phyloP scores from a whole-genome alignment of 2,329 filamentous ascomycete genomes.

The Cercospora canescens region DNA sequence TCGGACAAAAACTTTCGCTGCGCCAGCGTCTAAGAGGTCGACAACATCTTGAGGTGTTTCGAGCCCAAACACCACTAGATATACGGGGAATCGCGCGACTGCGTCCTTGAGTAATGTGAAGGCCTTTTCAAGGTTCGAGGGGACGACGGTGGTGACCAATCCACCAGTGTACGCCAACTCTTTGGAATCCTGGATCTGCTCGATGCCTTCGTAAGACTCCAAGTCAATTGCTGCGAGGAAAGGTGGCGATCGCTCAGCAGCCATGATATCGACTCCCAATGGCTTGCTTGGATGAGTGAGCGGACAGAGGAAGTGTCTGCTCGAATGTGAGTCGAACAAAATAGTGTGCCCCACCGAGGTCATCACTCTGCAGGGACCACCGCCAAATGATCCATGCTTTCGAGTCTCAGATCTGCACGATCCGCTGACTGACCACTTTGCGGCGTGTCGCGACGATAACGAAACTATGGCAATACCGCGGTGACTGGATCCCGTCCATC shows the following conservation, averaged over 20 bases:
- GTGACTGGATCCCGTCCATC: background rate
- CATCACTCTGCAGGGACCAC: slow-evolving; percentile 6
- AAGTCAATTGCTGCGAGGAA: slow-evolving; percentile 54
- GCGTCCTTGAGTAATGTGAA: slow-evolving; percentile 58
- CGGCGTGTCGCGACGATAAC: too few relatives aligned
- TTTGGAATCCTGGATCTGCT: slow-evolving; percentile 49
- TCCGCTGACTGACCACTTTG: background rate
- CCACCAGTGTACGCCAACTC: slow-evolving; percentile 60
- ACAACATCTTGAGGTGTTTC: slow-evolving; percentile 71
- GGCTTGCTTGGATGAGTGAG: background rate
- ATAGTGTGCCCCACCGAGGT: slow-evolving; percentile 7
- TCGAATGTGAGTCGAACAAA: slow-evolving; percentile 1
- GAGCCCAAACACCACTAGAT: slow-evolving; percentile 74
- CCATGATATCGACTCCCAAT: slow-evolving; percentile 18
- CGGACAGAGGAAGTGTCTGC: slow-evolving; percentile 1
- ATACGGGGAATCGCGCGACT: slow-evolving; percentile 60
- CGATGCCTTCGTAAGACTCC: slow-evolving; percentile 42
- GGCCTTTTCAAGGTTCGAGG: slow-evolving; percentile 44
- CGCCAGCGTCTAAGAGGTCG: slow-evolving; percentile 80
- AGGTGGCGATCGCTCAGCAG: slow-evolving; percentile 34
- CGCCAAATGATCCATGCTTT: background rate
- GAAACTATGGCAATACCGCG: background rate
- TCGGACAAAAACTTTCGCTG: slow-evolving; percentile 79
- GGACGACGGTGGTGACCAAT: slow-evolving; percentile 55
- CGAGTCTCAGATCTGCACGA: background rate